Evolutionary conservation across 106 monocot species (phyloP).

Genomic region (Apostasia shenzhenica): DNA sequence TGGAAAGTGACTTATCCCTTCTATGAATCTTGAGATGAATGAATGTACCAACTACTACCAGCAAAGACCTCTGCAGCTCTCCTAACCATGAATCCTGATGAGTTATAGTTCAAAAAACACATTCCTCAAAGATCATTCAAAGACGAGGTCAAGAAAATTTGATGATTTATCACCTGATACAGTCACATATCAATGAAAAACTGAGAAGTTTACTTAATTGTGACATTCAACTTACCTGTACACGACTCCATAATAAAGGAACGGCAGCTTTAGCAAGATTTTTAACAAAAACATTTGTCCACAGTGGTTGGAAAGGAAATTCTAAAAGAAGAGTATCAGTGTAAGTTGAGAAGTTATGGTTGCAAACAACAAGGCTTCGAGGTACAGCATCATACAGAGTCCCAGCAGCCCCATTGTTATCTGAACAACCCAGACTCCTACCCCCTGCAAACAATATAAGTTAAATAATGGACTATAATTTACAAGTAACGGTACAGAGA

Average conservation of each 20-base stretch:
- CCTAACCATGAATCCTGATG: no score
- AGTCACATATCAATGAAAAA: neutral
- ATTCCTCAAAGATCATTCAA: no score
- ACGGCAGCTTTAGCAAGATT: slow-evolving; percentile 91
- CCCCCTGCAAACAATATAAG: slow-evolving; percentile 50
- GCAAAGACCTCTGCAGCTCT: no score
- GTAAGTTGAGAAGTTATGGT: slow-evolving; percentile 75
- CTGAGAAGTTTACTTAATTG: neutral
- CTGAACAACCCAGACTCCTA: slow-evolving; percentile 68
- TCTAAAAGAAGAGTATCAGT: slow-evolving; percentile 96
- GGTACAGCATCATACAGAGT: slow-evolving; percentile 95
- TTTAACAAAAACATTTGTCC: slow-evolving; percentile 93
- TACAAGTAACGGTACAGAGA: no score
- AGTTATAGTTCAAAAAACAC: no score
- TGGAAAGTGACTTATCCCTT: no score
- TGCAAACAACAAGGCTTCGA: slow-evolving; percentile 76
- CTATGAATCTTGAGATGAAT: no score
- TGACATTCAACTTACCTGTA: slow-evolving; percentile 48
- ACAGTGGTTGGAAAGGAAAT: slow-evolving; percentile 88
- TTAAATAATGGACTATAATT: no score
- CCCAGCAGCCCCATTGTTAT: slow-evolving; percentile 95
- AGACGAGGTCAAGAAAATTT: no score
- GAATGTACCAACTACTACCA: no score
- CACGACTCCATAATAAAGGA: slow-evolving; percentile 96
- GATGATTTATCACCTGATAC: neutral